Conservation (phyloP, 192 early-diverging fungal genomes). For the Bifiguratus adelaidae region DNA sequence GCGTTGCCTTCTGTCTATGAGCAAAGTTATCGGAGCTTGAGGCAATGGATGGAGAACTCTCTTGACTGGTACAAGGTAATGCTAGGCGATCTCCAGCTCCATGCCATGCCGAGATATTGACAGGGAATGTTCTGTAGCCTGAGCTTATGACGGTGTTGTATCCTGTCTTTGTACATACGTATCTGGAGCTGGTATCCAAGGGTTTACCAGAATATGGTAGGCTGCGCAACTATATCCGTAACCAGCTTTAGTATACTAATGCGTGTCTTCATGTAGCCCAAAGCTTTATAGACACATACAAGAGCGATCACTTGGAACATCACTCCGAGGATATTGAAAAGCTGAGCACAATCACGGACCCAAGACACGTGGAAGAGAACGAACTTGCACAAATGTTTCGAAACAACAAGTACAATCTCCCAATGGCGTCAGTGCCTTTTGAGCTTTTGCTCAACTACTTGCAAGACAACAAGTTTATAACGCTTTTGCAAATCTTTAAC, state of each 20-base stretch:
- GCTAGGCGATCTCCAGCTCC: neutral
- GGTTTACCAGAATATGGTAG: conserved; percentile 37
- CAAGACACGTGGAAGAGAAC: conserved; percentile 71
- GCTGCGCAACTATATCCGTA: neutral
- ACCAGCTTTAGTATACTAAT: neutral
- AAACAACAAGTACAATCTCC: conserved; percentile 72
- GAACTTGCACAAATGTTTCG: conserved; percentile 72
- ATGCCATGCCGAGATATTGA: neutral
- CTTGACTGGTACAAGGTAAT: conserved; percentile 88
- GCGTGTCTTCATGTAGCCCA: conserved; percentile 31
- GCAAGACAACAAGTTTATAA: conserved; percentile 84
- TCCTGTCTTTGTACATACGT: conserved; percentile 88
- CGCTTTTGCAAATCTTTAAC: conserved; percentile 85
- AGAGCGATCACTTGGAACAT: conserved; percentile 62
- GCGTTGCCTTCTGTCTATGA: too few species aligned
- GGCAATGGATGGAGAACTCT: conserved; percentile 87
- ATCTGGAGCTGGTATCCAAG: conserved; percentile 72
- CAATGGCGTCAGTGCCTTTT: conserved; percentile 78
- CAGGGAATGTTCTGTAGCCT: conserved; percentile 30
- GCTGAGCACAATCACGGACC: conserved; percentile 56
- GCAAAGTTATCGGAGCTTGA: conserved; percentile 63
- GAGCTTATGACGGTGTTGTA: conserved; percentile 79
- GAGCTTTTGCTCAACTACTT: conserved; percentile 85
- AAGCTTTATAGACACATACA: conserved; percentile 66
- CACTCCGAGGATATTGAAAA: conserved; percentile 64